Percentiles rank a stretch among this genome's conserved stretches.
phyloP scores from a whole-genome alignment of 768 basidiomycete species.

The Hebeloma cylindrosporum region DNA sequence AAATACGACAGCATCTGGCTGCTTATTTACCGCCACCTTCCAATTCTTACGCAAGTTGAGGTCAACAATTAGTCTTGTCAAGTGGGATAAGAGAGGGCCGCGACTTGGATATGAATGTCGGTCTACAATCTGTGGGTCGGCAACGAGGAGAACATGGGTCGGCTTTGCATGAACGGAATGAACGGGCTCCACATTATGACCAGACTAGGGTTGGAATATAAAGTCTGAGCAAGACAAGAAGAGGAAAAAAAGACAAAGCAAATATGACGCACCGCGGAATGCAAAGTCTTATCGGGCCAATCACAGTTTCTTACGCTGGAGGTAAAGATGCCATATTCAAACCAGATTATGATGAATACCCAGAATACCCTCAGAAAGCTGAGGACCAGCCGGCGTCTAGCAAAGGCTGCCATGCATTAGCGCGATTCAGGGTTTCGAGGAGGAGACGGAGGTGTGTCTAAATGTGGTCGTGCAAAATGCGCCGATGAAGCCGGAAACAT shows the following conservation, averaged over 20 bases:
- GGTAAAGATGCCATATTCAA: constrained; percentile 62
- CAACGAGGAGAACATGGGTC: constrained; percentile 71
- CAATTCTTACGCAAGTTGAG: constrained; percentile 85
- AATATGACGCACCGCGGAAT: constrained; percentile 25
- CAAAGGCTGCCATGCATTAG: constrained; percentile 26
- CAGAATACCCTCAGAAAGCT: constrained; percentile 55
- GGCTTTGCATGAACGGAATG: constrained; percentile 20
- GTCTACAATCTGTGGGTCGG: constrained; percentile 88
- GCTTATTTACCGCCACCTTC: constrained; percentile 58
- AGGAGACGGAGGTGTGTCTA: too few species aligned
- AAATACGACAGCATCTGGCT: constrained; percentile 75
- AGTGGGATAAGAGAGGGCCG: constrained; percentile 48
- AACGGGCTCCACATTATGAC: constrained; percentile 18
- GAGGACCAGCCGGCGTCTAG: constrained; percentile 35
- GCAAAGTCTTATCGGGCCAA: constrained; percentile 57
- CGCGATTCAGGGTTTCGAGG: not conserved
- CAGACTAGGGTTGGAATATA: constrained; percentile 5
- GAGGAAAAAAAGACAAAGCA: not conserved
- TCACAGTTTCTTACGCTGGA: constrained; percentile 46
- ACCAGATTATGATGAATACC: constrained; percentile 67
- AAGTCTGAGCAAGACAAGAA: not conserved
- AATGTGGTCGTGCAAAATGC: too few species aligned
- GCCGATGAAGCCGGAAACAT: too few species aligned
- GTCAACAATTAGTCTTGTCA: constrained; percentile 71
- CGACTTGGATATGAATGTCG: constrained; percentile 70